Percentiles rank a stretch among this genome's conserved stretches.
Conservation (phyloP, 108 stramenopile species). For the Skeletonema marinoi region DNA sequence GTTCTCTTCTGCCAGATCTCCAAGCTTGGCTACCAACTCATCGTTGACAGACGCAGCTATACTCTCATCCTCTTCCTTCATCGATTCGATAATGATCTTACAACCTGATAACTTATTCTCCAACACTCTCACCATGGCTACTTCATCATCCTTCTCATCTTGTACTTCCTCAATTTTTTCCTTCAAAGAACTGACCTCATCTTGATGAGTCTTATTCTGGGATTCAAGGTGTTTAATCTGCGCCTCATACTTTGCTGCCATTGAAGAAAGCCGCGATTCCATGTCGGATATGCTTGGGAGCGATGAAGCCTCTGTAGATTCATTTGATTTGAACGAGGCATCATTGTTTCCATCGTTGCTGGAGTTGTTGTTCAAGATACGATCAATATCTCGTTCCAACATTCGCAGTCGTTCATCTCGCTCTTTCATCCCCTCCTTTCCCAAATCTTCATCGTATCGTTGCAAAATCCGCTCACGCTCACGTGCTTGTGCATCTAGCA, state of each 20-base stretch:
- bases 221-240: not conserved
- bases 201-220: not conserved
- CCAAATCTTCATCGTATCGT: not conserved
- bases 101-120: conserved; percentile 14
- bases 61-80: conserved; percentile 12
- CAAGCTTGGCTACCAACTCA: conserved; percentile 14
- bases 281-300: not conserved
- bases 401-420: not conserved
- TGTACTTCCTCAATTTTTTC: conserved; percentile 16
- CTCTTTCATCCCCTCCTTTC: not conserved
- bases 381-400: not conserved
- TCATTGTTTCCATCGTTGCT: not conserved
- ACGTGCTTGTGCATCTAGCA: conserved; percentile 5
- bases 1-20: conserved; percentile 29
- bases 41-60: conserved; percentile 11
- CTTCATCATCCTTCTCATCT: conserved; percentile 4
- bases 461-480: conserved; percentile 2
- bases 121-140: conserved; percentile 4
- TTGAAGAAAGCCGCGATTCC: not conserved
- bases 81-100: conserved; percentile 2
- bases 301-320: not conserved
- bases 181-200: conserved; percentile 10
- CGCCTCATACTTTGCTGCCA: not conserved
- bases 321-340: not conserved
- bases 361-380: not conserved